These are phyloP conservation scores for Dioszegia aurantiaca DNA, from an alignment of 768 basidiomycete species.

Conservation along the genomic window DNA sequence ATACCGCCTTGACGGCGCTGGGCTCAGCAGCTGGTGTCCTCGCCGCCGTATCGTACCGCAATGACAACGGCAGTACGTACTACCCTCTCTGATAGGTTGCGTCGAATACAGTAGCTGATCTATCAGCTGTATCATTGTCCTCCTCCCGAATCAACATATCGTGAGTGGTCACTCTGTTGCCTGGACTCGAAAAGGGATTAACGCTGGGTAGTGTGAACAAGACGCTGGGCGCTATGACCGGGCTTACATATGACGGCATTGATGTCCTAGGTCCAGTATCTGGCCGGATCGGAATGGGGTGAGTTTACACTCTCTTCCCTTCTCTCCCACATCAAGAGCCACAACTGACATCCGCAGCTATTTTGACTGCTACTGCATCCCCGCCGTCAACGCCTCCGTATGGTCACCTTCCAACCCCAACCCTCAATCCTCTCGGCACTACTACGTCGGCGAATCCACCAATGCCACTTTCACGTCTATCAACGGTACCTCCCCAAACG, in stretches of 20 bases:
- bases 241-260: not conserved
- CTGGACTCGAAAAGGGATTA: not conserved
- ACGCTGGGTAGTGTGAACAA: constrained; percentile 1
- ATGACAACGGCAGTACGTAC: not conserved
- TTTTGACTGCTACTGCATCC: constrained; percentile 11
- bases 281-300: constrained; percentile 9
- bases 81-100: not conserved
- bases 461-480: not conserved
- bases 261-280: constrained; percentile 1
- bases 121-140: not conserved
- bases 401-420: constrained; percentile 5
- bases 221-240: constrained; percentile 6
- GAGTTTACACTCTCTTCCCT: not conserved
- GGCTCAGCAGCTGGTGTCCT: not conserved
- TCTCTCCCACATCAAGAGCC: not conserved
- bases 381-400: constrained; percentile 7
- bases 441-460: constrained; percentile 3
- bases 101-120: not conserved
- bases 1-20: not conserved
- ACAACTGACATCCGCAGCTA: constrained; percentile 1
- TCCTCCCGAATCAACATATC: not conserved
- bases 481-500: constrained; percentile 3
- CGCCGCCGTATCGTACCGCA: not conserved
- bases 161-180: not conserved
- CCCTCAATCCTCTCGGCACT: constrained; percentile 10